A percentile compares a stretch with the other conserved stretches of the same genome.
phyloP scores from a whole-genome alignment of 176 grass and related monocot species.

The Oryza meyeriana region DNA sequence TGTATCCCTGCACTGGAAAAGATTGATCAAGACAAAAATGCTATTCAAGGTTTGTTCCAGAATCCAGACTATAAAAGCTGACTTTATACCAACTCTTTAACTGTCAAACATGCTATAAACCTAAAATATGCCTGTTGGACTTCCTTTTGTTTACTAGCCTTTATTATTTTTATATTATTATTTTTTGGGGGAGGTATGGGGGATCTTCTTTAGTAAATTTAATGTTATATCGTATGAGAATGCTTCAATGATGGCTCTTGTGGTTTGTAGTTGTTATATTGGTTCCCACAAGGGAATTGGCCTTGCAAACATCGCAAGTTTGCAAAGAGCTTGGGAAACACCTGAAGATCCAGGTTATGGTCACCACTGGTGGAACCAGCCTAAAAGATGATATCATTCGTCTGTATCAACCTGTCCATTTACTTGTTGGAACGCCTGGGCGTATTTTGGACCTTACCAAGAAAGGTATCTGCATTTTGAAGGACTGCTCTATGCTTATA shows the following conservation, averaged over 20 bases:
- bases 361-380: slow-evolving; percentile 96
- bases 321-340: slow-evolving; percentile 97
- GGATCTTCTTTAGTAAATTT: background rate
- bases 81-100: slow-evolving; percentile 11
- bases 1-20: slow-evolving; percentile 97
- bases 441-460: slow-evolving; percentile 89
- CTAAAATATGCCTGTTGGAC: background rate
- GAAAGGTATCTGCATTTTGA: slow-evolving; percentile 89
- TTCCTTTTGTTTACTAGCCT: background rate
- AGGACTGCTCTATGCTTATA: slow-evolving; percentile 83
- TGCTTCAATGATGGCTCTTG: slow-evolving; percentile 17
- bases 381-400: slow-evolving; percentile 92
- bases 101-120: background rate
- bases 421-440: slow-evolving; percentile 90
- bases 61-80: background rate
- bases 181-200: background rate
- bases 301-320: slow-evolving; percentile 94
- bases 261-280: slow-evolving; percentile 83
- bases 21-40: slow-evolving; percentile 93
- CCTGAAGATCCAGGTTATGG: slow-evolving; percentile 92
- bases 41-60: slow-evolving; percentile 73
- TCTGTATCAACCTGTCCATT: slow-evolving; percentile 84
- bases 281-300: slow-evolving; percentile 95
- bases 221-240: background rate
- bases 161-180: background rate